Evolutionary conservation across 73 alveolate genomes (phyloP).

Genomic region (Uronychia setigera): DNA sequence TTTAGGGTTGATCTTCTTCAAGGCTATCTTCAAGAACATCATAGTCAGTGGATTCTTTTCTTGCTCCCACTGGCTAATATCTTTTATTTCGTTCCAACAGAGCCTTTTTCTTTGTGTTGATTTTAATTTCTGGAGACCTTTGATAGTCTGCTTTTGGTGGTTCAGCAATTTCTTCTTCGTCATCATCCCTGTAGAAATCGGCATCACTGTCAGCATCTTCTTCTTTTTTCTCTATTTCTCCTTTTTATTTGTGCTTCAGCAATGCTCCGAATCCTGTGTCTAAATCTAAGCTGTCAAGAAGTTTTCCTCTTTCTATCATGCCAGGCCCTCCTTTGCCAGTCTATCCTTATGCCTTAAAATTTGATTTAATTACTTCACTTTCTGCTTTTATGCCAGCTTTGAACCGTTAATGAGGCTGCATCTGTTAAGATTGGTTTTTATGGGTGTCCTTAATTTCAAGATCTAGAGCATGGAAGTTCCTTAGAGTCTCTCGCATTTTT

Average conservation of each 20-base stretch:
- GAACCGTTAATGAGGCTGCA: neutral
- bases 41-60: neutral
- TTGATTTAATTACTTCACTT: neutral
- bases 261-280: neutral
- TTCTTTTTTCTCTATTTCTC: neutral
- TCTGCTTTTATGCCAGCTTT: neutral
- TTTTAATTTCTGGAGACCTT: neutral
- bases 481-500: neutral
- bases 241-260: neutral
- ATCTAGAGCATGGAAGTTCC: neutral
- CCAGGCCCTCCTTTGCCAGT: no score
- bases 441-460: neutral
- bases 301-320: neutral
- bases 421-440: no score
- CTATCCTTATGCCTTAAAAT: no score
- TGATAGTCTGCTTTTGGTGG: neutral
- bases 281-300: neutral
- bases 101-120: neutral
- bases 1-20: neutral
- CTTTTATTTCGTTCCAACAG: neutral
- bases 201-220: neutral
- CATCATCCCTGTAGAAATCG: neutral
- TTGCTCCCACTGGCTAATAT: neutral
- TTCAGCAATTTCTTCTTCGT: neutral
- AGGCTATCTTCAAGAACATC: neutral